These are phyloP conservation scores for Penicillium digitatum DNA, from an alignment of 2,329 filamentous ascomycete species.

Conservation along the genomic window DNA sequence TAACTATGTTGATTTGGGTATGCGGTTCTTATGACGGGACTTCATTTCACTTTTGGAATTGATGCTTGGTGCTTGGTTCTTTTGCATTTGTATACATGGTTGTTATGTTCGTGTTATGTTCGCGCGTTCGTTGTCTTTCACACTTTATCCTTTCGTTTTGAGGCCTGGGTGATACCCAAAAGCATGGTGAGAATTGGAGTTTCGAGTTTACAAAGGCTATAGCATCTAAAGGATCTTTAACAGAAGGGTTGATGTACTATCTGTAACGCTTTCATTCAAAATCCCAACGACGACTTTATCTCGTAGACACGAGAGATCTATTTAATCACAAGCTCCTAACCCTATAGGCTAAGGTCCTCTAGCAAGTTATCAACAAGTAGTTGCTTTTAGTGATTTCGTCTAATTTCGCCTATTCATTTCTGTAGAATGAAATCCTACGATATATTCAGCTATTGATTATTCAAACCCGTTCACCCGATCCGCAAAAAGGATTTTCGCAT, in stretches of 20 bases:
- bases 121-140: background rate
- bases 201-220: background rate
- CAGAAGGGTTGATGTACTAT: background rate
- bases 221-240: background rate
- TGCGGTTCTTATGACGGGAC: conserved; percentile 6
- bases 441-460: background rate
- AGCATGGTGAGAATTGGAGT: background rate
- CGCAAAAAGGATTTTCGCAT: background rate
- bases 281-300: background rate
- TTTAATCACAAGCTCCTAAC: no score
- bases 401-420: no score
- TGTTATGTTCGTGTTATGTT: background rate
- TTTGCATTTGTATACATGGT: background rate
- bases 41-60: background rate
- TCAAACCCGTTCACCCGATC: background rate
- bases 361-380: no score
- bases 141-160: background rate
- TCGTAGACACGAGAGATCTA: background rate
- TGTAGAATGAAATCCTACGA: background rate
- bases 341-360: no score
- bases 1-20: conserved; percentile 22
- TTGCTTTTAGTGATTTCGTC: no score
- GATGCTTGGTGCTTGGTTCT: background rate
- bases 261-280: background rate
- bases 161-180: background rate